Base-by-base conservation (phyloP, 2,329 filamentous ascomycete species). In the Lachnum nothofagi region DNA sequence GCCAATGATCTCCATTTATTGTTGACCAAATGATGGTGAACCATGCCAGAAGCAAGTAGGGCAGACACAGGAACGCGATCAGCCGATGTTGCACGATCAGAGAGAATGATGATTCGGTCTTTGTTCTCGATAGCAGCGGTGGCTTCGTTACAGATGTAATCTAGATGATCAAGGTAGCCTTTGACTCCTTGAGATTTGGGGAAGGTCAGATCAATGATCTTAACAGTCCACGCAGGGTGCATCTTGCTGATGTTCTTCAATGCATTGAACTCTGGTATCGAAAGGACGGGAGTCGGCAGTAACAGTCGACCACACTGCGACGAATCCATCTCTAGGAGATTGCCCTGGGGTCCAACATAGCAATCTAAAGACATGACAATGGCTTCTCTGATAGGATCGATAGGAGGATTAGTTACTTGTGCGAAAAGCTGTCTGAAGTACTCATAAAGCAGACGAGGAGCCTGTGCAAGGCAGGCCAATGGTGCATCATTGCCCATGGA, bases 401-500 rank as follows among this genome's bases (percentile, higher is more conserved):
- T 97, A 12, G 91, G 91, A 59, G 91, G 91, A 70, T 97, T 97
- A 54, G 91, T 97, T 67, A 97, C 91, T 72, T 97, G 91, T 8
- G 91, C 91, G 68, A 97, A 97, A 37, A 97, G 83, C 74, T 97
- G 88, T 55, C 91, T 84, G 84, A 97, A 97, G 73, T 97, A 97
- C 69, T 96, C 91, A 68, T 88, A 95, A 17, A 96, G 79, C 46
- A 95, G 76, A 60, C 91, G 87, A 59, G 91, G 90, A 55, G 91
- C 87, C 57, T 87, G 80, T n/a, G 91, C 87, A 66, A 97, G 76
- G 68, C 90, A 95, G 45, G 91, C 91, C 56, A 97, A 75, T 37
- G 91, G 91, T 38, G 88, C 88, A 74, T 97, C 91, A 66, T 97
- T 97, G 62, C 91, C 91, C 91, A 97, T 97, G 51, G 91, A 97